Evolutionary conservation across 2,329 filamentous ascomycete genomes (phyloP), one percentile per base, ranked within the genome.

Genomic region (Seiridium cupressi): DNA sequence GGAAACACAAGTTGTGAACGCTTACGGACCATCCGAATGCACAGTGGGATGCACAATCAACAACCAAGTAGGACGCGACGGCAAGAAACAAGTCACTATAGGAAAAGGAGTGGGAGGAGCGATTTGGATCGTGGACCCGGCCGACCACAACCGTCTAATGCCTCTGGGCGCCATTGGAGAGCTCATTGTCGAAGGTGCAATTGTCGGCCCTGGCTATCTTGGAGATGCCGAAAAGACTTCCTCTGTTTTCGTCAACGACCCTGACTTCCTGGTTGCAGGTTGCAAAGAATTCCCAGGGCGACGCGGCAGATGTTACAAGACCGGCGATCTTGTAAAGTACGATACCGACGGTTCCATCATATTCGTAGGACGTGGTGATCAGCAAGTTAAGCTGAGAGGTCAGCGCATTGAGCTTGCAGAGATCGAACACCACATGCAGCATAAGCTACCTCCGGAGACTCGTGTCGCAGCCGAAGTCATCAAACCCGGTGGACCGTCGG

Each of bases 361-460:
- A 7, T 87, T 85, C 61, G 76, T 88, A 44, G 86, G 87, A 13
- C 80, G 89, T 54, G 88, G 86, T 64, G 88, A 90, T 66, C 82
- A 82, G n/a, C 87, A 88, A 70, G 83, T 89, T 58, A 91, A 91
- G 72, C 74, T 90, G 35, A 79, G 81, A 9, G 90, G 90, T 34
- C 88, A 85, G 64, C 77, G 88, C 58, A 82, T 89, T 56, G 90
- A 88, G 72, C 77, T 87, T 26, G 77, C 79, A 1, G 81, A 84
- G 64, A 81, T 84, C 5, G 81, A 83, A 64, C 77, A 80, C 59
- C 77, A 83, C 61, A 76, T 83, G 60, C 72, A 74, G 10, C 71
- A 73, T n/a, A 76, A 76, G 32, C 69, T 84, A 38, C 79, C 80
- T 0, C 59, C 70, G 0, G 74, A 74, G 2, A 75, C 77, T 34